These are phyloP conservation scores for Strobilomyces echinocephalus DNA, from an alignment of 768 basidiomycete genomes.

Conservation along the genomic window DNA sequence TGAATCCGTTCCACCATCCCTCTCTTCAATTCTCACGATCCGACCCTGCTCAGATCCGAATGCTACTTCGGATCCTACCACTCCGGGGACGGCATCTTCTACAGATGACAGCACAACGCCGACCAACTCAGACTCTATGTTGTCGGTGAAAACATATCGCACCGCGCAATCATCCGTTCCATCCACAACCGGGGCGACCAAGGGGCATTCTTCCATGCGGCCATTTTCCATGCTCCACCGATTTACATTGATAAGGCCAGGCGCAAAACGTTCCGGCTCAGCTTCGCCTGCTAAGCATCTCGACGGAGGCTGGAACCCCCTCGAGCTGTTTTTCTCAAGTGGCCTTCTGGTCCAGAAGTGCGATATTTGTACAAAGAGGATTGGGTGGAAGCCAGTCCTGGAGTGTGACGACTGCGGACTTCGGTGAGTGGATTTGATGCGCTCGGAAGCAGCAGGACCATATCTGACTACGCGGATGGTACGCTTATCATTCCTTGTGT, in stretches of 20 bases:
- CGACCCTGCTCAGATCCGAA: slow-evolving; percentile 52
- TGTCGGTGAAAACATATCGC: slow-evolving; percentile 59
- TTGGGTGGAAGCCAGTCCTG: slow-evolving; percentile 82
- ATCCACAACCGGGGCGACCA: slow-evolving; percentile 64
- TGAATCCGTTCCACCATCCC: slow-evolving; percentile 43
- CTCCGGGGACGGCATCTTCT: slow-evolving; percentile 33
- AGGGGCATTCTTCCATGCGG: slow-evolving; percentile 68
- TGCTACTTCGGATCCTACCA: slow-evolving; percentile 36
- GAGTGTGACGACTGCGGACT: slow-evolving; percentile 89
- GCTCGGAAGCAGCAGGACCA: slow-evolving; percentile 8
- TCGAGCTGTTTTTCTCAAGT: slow-evolving; percentile 75
- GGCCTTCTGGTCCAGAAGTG: slow-evolving; percentile 72
- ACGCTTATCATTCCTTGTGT: slow-evolving; percentile 1
- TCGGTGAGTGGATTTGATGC: slow-evolving; percentile 39
- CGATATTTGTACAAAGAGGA: slow-evolving; percentile 73
- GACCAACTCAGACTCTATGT: slow-evolving; percentile 41
- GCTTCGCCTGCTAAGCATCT: slow-evolving; percentile 25
- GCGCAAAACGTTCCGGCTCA: slow-evolving; percentile 47
- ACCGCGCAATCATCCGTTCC: slow-evolving; percentile 50
- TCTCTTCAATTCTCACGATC: slow-evolving; percentile 73
- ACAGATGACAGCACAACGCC: slow-evolving; percentile 33
- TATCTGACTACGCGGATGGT: slow-evolving; percentile 16
- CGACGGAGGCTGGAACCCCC: slow-evolving; percentile 62
- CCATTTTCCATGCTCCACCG: slow-evolving; percentile 66
- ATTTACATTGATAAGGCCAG: slow-evolving; percentile 83